phyloP scores from a whole-genome alignment of 225 moss, liverwort and hornwort genomes.

The Polytrichum commune region DNA sequence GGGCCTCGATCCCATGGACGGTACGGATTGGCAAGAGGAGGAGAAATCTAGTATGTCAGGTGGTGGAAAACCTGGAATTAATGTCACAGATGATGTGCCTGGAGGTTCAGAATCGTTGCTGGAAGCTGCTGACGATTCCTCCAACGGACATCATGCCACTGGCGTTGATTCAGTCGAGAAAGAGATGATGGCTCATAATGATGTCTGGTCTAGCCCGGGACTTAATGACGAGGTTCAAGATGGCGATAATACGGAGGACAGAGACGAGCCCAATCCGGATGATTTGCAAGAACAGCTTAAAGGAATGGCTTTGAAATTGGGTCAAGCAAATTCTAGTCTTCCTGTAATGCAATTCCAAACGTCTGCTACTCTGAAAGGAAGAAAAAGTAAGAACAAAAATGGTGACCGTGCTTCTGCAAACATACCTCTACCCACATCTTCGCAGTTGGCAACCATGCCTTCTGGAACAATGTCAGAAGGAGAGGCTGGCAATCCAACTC shows the following conservation, averaged over 20 bases:
- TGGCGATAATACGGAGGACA: conserved; percentile 47
- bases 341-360: conserved; percentile 53
- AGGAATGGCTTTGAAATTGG: conserved; percentile 55
- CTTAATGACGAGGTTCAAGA: conserved; percentile 52
- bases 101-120: conserved; percentile 29
- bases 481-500: conserved; percentile 51
- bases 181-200: conserved; percentile 26
- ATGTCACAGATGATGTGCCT: conserved; percentile 17
- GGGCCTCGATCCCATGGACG: conserved; percentile 33
- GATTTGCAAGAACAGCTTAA: conserved; percentile 61
- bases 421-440: conserved; percentile 35
- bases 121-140: conserved; percentile 26
- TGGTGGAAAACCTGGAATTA: conserved; percentile 8
- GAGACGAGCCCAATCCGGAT: conserved; percentile 52
- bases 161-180: conserved; percentile 36
- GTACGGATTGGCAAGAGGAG: conserved; percentile 40
- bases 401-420: conserved; percentile 26
- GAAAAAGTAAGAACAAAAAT: conserved; percentile 93
- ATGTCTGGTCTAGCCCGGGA: conserved; percentile 18
- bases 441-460: conserved; percentile 33
- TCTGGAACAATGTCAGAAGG: conserved; percentile 37
- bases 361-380: conserved; percentile 68
- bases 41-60: not conserved
- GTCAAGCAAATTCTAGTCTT: conserved; percentile 41
- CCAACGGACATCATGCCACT: conserved; percentile 24